Evolutionary conservation across 192 early-diverging fungal species (phyloP).

Genomic region (Gamsiella multidivaricata): DNA sequence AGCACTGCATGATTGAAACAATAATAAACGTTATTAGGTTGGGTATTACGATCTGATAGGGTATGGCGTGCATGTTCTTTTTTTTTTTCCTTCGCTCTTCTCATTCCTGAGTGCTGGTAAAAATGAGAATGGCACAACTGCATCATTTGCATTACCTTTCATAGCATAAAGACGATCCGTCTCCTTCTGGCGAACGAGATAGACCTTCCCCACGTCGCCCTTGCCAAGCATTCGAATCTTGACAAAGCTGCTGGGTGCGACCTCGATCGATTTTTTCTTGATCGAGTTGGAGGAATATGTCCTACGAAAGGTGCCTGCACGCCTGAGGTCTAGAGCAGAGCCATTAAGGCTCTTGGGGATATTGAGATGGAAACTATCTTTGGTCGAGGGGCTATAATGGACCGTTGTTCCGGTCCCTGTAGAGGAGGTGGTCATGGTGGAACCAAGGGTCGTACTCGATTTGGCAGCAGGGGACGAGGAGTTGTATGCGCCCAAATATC

Average conservation of each 20-base stretch:
- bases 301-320: conserved; percentile 67
- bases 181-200: conserved; percentile 89
- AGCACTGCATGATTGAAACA: conserved; percentile 50
- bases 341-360: conserved; percentile 32
- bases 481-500: conserved; percentile 30
- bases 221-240: conserved; percentile 94
- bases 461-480: conserved; percentile 28
- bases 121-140: background rate
- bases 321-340: conserved; percentile 44
- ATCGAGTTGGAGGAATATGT: conserved; percentile 87
- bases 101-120: background rate
- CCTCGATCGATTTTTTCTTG: conserved; percentile 83
- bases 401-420: conserved; percentile 14
- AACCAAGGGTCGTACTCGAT: conserved; percentile 40
- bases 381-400: conserved; percentile 13
- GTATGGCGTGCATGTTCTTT: too few relatives aligned
- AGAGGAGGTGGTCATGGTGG: conserved; percentile 31
- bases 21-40: background rate
- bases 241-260: conserved; percentile 86
- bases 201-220: conserved; percentile 98
- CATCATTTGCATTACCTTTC: conserved; percentile 73
- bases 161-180: conserved; percentile 90
- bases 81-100: too few relatives aligned
- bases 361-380: conserved; percentile 15
- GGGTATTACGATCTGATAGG: background rate